phyloP scores from a whole-genome alignment of 805 yeast genomes.

The Naumovozyma baii region DNA sequence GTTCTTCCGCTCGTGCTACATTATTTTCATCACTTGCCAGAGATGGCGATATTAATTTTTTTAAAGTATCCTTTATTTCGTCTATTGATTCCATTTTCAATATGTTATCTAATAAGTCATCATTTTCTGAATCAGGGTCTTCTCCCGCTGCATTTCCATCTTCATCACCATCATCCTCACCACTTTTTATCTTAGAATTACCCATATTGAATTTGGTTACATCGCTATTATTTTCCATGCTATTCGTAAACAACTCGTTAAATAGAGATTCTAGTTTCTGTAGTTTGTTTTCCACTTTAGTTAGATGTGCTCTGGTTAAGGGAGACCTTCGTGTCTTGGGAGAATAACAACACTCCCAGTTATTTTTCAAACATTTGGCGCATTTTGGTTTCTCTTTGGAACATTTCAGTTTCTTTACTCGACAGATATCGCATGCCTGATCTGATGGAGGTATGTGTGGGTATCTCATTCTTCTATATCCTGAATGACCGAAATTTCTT shows the following conservation, averaged over 20 bases:
- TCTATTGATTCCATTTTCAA: slow-evolving; percentile 9
- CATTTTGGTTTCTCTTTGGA: slow-evolving; percentile 73
- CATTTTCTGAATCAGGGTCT: slow-evolving; percentile 2
- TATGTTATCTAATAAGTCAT: slow-evolving; percentile 3
- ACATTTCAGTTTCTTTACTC: slow-evolving; percentile 70
- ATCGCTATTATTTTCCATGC: not conserved
- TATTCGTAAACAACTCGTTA: slow-evolving; percentile 33
- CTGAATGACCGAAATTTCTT: not conserved
- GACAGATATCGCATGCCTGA: slow-evolving; percentile 65
- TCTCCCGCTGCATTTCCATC: not conserved
- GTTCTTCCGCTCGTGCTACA: too few species aligned
- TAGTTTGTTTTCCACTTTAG: slow-evolving; percentile 58
- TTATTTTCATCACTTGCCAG: not conserved
- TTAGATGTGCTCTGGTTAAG: slow-evolving; percentile 68
- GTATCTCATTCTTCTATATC: not conserved
- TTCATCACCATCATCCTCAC: not conserved
- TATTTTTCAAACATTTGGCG: slow-evolving; percentile 59
- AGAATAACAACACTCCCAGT: slow-evolving; percentile 68
- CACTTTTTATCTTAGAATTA: not conserved
- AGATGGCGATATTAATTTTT: not conserved
- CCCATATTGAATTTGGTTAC: not conserved
- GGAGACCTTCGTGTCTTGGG: slow-evolving; percentile 76
- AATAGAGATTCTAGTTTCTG: slow-evolving; percentile 38
- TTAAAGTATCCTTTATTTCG: slow-evolving; percentile 1
- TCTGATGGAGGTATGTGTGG: slow-evolving; percentile 4